These are phyloP conservation scores for Artomyces pyxidatus DNA, from an alignment of 768 basidiomycete species.

Conservation along the genomic window DNA sequence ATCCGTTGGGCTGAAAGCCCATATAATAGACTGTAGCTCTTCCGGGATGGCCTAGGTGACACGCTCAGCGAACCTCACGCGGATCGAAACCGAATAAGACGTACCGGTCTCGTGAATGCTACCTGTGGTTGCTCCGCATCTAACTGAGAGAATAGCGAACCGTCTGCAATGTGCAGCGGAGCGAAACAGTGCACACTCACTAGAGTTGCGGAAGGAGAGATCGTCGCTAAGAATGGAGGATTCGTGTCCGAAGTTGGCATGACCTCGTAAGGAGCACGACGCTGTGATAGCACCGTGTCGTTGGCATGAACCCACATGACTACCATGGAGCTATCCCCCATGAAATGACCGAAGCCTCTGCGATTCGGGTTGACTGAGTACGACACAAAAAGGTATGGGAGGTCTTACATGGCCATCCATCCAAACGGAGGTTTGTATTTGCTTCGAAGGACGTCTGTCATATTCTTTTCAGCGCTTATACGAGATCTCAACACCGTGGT, in stretches of 20 bases:
- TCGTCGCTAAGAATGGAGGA: slow-evolving; percentile 45
- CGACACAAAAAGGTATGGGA: neutral
- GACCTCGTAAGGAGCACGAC: slow-evolving; percentile 39
- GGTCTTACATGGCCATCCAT: slow-evolving; percentile 20
- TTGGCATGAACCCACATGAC: slow-evolving; percentile 57
- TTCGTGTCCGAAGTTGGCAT: slow-evolving; percentile 49
- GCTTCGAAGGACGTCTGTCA: slow-evolving; percentile 17
- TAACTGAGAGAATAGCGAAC: too few species aligned
- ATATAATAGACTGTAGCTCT: slow-evolving; percentile 43
- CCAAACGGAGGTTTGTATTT: slow-evolving; percentile 10
- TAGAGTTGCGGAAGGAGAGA: slow-evolving; percentile 24
- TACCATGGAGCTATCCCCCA: slow-evolving; percentile 58
- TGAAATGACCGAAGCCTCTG: slow-evolving; percentile 52
- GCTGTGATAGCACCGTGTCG: slow-evolving; percentile 49
- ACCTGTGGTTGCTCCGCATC: slow-evolving; percentile 4
- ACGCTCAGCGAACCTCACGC: slow-evolving; percentile 26
- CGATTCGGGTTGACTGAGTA: slow-evolving; percentile 1
- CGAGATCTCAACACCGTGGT: too few species aligned
- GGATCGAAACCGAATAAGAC: too few species aligned
- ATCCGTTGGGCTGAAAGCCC: slow-evolving; percentile 42
- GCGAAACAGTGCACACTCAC: slow-evolving; percentile 24
- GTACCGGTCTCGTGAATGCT: slow-evolving; percentile 8
- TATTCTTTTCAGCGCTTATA: too few species aligned
- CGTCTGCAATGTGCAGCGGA: neutral
- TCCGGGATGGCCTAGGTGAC: slow-evolving; percentile 34